Percentiles rank a stretch among this genome's conserved stretches.
Evolutionary conservation across 129 eudicot species (phyloP).

Genomic region (Lonicera japonica): DNA sequence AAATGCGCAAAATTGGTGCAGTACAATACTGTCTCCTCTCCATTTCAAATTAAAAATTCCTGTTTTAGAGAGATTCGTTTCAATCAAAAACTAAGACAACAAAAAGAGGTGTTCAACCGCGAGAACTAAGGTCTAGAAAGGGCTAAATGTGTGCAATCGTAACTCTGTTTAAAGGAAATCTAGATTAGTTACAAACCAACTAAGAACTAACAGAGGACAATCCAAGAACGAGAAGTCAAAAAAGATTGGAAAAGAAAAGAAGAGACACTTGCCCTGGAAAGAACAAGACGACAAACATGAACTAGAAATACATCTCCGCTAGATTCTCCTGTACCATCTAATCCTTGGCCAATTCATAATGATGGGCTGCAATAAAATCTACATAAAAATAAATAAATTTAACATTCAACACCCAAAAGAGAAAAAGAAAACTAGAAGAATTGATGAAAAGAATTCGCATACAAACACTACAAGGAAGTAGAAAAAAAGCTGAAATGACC

Average conservation of each 20-base stretch:
- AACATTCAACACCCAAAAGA: background rate
- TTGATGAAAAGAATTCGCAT: slow-evolving; percentile 23
- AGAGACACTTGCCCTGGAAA: slow-evolving; percentile 75
- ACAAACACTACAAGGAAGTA: slow-evolving; percentile 77
- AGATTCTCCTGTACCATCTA: slow-evolving; percentile 83
- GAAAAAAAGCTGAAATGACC: slow-evolving; percentile 63
- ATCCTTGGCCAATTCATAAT: slow-evolving; percentile 87
- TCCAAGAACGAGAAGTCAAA: background rate
- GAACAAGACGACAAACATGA: slow-evolving; percentile 90
- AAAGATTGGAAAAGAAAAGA: background rate
- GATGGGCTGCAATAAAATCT: slow-evolving; percentile 56
- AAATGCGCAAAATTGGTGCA: too few relatives aligned
- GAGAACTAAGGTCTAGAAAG: too few relatives aligned
- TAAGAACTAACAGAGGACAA: background rate
- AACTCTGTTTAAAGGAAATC: too few relatives aligned
- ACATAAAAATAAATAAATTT: background rate
- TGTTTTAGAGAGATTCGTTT: background rate
- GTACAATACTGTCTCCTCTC: too few relatives aligned
- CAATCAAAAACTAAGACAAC: too few relatives aligned
- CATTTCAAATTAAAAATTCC: background rate
- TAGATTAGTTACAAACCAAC: too few relatives aligned
- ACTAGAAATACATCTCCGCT: slow-evolving; percentile 84
- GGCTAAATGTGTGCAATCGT: too few relatives aligned
- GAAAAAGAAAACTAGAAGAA: too few relatives aligned
- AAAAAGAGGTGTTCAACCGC: too few relatives aligned